These are phyloP conservation scores for Stemphylium lycopersici DNA, from an alignment of 2,329 filamentous ascomycete species.

Conservation along the genomic window DNA sequence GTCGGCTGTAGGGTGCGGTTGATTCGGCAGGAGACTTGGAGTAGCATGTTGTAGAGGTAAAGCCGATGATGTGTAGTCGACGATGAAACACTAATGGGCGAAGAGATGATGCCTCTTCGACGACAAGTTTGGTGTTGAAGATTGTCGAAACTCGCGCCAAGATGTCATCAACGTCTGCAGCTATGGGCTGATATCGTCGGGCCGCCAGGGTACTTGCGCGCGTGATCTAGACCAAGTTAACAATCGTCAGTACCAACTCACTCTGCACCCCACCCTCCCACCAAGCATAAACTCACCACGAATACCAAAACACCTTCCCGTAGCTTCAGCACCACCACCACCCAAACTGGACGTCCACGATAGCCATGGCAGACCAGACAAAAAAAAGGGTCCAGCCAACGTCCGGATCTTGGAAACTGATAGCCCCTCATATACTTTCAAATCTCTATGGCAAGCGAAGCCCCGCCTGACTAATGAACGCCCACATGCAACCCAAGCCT, in stretches of 20 bases:
- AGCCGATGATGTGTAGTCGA: too few species aligned
- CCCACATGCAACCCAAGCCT: background rate
- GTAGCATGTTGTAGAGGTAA: background rate
- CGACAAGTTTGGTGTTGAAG: too few species aligned
- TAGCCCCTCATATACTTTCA: background rate
- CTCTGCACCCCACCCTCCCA: background rate
- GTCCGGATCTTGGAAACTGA: background rate
- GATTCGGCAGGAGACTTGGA: background rate
- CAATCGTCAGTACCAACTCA: background rate
- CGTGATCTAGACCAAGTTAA: background rate
- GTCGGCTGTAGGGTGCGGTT: background rate
- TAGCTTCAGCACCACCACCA: background rate
- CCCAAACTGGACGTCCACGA: slow-evolving; percentile 11
- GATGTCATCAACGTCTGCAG: too few species aligned
- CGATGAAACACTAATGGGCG: too few species aligned
- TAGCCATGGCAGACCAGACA: background rate
- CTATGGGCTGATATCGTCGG: background rate
- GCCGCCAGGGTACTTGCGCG: background rate
- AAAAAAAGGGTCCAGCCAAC: background rate
- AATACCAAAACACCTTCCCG: background rate
- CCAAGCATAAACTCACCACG: background rate
- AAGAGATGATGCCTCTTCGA: too few species aligned
- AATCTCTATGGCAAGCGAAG: background rate
- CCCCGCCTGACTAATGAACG: slow-evolving; percentile 11
- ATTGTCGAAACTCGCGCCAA: too few species aligned